Base-by-base conservation (phyloP, 176 grass and related monocot genomes). In the Olyra latifolia region DNA sequence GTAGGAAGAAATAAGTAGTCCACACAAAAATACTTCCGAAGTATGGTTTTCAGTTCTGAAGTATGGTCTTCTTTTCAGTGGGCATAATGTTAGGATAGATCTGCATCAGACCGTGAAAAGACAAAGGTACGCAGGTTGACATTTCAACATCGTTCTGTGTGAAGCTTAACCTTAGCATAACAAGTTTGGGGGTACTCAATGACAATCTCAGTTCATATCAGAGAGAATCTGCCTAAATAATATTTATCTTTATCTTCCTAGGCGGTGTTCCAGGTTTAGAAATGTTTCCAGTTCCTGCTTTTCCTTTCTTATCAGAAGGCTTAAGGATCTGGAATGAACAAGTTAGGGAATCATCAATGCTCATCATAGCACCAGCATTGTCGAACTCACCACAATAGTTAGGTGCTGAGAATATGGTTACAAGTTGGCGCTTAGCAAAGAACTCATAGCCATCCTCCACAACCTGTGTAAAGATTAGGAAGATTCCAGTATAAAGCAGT, bases 361-460 rank as follows among this genome's bases (percentile, higher is more conserved):
- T 88, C 91, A 94, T 94, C 84, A 94, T 88, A 53, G 91, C 88
- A 55, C 88, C 91, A n/a, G 91, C 88, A 83, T 94, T 94, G 56
- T 94, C 88, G 0, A 94, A 94, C 76, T 94, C 91, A n/a, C 91
- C 91, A 40, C 91, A 94, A 19, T 94, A 94, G 77, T 94, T 94
- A 1, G 91, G 88, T 68, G 91, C 91, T n/a, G 91, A 94, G 76
- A 94, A 94, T 91, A 94, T 91, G n/a, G 91, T 94, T 65, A 94
- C 88, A 43, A 94, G 78, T 42, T 91, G 88, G 60, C 88, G 86
- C 22, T 84, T 91, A 13, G 91, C 91, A 73, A 94, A 94, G 73
- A 94, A 94, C 72, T 91, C 88, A 73, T 94, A 94, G 6, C 91
- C 91, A 69, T 94, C 91, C 77, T 94, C 91, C 29, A 94, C 91